Percentiles rank a stretch among this genome's conserved stretches.
Conservation (phyloP, 352 stramenopile genomes). For the Globisporangium parvum region DNA sequence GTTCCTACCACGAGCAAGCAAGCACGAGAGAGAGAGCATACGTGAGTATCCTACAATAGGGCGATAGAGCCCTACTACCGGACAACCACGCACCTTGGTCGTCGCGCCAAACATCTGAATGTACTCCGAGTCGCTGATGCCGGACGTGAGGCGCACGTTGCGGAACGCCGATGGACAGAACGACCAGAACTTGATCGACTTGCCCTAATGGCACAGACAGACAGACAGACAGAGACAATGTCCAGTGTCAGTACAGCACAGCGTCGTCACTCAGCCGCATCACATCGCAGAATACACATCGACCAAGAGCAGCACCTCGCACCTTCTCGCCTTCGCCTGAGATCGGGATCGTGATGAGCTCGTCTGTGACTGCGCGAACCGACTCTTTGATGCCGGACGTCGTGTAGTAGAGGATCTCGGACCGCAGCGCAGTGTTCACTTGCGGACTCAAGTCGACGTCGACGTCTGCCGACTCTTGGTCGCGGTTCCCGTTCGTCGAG, state of each 20-base stretch:
- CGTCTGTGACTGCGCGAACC: conserved; percentile 63
- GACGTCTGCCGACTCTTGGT: conserved; percentile 65
- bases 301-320: not conserved
- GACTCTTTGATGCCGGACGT: conserved; percentile 87
- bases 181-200: conserved; percentile 86
- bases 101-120: conserved; percentile 80
- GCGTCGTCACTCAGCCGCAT: too few species aligned
- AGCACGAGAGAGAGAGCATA: too few species aligned
- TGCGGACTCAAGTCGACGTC: conserved; percentile 85
- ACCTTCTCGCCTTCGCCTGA: conserved; percentile 71
- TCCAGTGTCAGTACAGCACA: too few species aligned
- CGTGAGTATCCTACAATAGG: not conserved
- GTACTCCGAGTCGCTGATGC: conserved; percentile 80
- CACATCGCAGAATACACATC: too few species aligned
- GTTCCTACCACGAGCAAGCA: conserved; percentile 26
- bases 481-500: conserved; percentile 29
- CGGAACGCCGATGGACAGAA: conserved; percentile 83
- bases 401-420: conserved; percentile 88
- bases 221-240: too few species aligned
- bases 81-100: conserved; percentile 53
- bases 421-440: conserved; percentile 83
- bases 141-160: conserved; percentile 76
- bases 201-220: conserved; percentile 41
- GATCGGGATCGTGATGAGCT: conserved; percentile 75
- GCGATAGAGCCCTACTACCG: not conserved